Evolutionary conservation across 2,329 filamentous ascomycete genomes (phyloP).

Genomic region (Emmonsia crescens): DNA sequence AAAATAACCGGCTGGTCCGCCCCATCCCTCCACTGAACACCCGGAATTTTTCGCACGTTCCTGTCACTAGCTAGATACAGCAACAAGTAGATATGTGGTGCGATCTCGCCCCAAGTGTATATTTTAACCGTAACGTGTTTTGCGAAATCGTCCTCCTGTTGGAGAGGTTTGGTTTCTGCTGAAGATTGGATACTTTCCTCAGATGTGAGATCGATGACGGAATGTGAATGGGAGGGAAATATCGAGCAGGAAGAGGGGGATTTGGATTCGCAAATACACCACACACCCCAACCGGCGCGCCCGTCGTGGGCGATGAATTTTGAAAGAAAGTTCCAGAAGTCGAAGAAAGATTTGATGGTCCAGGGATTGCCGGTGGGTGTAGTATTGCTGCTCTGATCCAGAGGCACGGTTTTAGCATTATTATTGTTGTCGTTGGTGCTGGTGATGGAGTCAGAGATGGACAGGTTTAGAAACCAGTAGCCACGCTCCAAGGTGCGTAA

Average conservation of each 20-base stretch:
- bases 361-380: conserved; percentile 16
- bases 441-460: conserved; percentile 47
- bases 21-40: conserved; percentile 56
- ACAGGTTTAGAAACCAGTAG: conserved; percentile 59
- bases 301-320: conserved; percentile 29
- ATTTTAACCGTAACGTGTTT: conserved; percentile 44
- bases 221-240: neutral
- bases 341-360: conserved; percentile 25
- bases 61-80: conserved; percentile 62
- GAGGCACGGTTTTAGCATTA: neutral
- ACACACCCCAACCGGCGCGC: conserved; percentile 37
- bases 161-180: neutral
- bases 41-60: conserved; percentile 43
- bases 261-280: conserved; percentile 26
- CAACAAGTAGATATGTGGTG: conserved; percentile 61
- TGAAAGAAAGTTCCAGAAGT: conserved; percentile 33
- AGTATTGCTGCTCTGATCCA: neutral
- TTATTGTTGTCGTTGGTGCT: conserved; percentile 50
- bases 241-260: neutral
- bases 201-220: neutral
- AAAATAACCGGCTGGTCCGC: conserved; percentile 47
- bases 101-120: conserved; percentile 69
- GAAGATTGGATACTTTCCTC: neutral
- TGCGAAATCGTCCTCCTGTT: neutral
- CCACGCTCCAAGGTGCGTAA: conserved; percentile 59